phyloP scores from a whole-genome alignment of 192 early-diverging fungal species.

The Lunasporangiospora selenospora region DNA sequence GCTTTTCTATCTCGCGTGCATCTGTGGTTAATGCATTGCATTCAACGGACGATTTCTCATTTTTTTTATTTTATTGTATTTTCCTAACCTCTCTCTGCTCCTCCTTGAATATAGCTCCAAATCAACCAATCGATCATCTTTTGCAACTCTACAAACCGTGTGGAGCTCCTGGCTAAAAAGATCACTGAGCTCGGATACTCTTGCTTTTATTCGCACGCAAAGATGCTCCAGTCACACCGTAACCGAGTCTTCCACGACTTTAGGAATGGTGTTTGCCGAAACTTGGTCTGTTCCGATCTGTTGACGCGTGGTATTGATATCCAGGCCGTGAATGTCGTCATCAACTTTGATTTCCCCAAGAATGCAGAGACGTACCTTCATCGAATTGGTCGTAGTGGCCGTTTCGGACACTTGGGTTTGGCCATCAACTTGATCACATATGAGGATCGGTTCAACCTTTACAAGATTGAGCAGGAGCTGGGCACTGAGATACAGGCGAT shows the following conservation, averaged over 20 bases:
- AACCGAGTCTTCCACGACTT: constrained; percentile 99
- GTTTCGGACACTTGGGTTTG: constrained; percentile 92
- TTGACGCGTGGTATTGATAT: constrained; percentile 98
- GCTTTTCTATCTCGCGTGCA: neutral
- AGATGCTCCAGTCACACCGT: constrained; percentile 95
- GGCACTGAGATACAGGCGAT: constrained; percentile 98
- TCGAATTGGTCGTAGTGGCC: constrained; percentile 95
- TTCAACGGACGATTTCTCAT: too few species aligned
- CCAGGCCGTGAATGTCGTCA: constrained; percentile 98
- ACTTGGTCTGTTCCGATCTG: constrained; percentile 96
- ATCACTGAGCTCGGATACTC: constrained; percentile 98
- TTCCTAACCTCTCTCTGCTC: neutral
- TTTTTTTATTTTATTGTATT: neutral
- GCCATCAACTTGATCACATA: constrained; percentile 98
- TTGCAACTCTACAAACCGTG: constrained; percentile 97
- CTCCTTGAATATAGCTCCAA: constrained; percentile 84
- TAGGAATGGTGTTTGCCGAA: constrained; percentile 94
- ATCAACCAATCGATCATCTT: constrained; percentile 99
- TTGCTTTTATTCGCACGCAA: constrained; percentile 98
- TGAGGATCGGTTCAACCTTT: constrained; percentile 96
- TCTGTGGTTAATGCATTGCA: too few species aligned
- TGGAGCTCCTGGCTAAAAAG: constrained; percentile 96
- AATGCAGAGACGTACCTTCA: constrained; percentile 98
- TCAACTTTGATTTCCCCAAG: constrained; percentile 99
- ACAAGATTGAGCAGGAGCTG: constrained; percentile 96